Percentiles rank a stretch among this genome's conserved stretches.
phyloP scores from a whole-genome alignment of 371 early-diverging fungal genomes.

The Mucor ambiguus region DNA sequence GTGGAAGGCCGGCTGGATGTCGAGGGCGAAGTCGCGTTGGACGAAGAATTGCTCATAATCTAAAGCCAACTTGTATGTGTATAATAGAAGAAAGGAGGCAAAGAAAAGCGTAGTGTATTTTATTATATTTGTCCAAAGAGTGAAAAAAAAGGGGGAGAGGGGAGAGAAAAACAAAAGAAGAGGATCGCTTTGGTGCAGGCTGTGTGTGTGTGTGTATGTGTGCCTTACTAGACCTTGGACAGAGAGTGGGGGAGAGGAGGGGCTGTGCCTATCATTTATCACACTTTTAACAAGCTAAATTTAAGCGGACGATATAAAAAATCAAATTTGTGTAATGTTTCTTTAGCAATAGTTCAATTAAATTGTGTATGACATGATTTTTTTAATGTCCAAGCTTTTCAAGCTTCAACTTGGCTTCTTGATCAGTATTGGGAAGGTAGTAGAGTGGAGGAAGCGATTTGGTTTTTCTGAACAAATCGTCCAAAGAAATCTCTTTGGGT shows the following conservation, averaged over 20 bases:
- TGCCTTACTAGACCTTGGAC: background rate
- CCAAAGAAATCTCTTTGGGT: constrained; percentile 40
- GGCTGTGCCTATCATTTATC: background rate
- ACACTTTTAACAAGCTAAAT: background rate
- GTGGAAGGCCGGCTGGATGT: constrained; percentile 20
- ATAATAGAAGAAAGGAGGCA: background rate
- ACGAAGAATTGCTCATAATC: constrained; percentile 27
- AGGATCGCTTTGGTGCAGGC: background rate
- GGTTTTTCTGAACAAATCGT: constrained; percentile 57
- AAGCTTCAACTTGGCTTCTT: constrained; percentile 36
- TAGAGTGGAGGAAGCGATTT: constrained; percentile 52
- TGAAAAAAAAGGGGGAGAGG: background rate
- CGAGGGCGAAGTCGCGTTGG: constrained; percentile 28
- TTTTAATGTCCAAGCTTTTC: constrained; percentile 19
- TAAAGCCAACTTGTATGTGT: background rate
- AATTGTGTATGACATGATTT: background rate
- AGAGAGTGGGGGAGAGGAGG: background rate
- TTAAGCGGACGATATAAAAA: constrained; percentile 6
- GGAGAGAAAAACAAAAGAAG: background rate
- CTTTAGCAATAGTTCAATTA: background rate
- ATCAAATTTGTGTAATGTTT: constrained; percentile 4
- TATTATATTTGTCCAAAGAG: background rate
- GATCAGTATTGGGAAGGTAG: constrained; percentile 53
- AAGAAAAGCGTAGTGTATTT: background rate
- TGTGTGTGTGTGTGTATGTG: too few relatives aligned